These are phyloP conservation scores for Blastomyces percursus DNA, from an alignment of 2,329 filamentous ascomycete genomes.

Conservation along the genomic window DNA sequence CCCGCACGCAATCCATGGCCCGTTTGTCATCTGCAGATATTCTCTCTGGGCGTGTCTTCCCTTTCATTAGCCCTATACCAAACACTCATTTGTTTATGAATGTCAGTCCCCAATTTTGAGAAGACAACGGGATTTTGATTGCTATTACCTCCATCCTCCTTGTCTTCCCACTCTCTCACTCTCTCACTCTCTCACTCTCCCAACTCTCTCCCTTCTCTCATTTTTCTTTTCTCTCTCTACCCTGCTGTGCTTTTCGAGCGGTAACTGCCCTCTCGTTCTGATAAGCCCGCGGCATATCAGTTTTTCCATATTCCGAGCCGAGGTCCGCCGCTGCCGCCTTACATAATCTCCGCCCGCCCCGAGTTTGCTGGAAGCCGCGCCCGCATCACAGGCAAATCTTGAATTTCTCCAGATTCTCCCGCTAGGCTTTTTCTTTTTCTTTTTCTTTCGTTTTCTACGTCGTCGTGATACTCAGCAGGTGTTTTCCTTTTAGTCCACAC, in stretches of 20 bases:
- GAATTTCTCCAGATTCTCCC: background rate
- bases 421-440: conserved; percentile 2
- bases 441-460: conserved; percentile 1
- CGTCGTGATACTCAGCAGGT: background rate
- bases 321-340: background rate
- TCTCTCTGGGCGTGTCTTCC: background rate
- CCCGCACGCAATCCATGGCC: background rate
- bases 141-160: background rate
- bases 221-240: background rate
- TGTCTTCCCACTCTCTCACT: background rate
- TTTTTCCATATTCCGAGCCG: background rate
- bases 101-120: background rate
- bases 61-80: background rate
- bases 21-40: background rate
- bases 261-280: no score
- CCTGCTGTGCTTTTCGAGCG: background rate
- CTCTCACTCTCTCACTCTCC: background rate
- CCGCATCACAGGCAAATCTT: background rate
- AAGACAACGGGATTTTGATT: background rate
- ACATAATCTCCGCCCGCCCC: background rate
- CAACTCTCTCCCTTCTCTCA: conserved; percentile 5
- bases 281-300: background rate
- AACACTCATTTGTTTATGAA: background rate
- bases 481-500: background rate
- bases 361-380: background rate